Conservation (phyloP, 2,329 filamentous ascomycete species). For the Nectriaceae sp. region DNA sequence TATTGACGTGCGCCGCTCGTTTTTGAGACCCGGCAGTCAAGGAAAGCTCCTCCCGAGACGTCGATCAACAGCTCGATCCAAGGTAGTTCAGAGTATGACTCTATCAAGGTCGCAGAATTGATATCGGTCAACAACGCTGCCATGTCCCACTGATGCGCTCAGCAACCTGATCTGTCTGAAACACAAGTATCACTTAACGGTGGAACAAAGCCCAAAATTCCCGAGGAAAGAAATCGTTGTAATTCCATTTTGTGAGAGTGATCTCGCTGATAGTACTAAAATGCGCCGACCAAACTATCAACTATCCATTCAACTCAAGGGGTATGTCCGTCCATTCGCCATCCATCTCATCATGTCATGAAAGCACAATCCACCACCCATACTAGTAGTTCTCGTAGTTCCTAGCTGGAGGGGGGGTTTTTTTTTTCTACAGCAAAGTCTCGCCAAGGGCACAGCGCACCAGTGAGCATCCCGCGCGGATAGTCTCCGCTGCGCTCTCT, state of each 20-base stretch:
- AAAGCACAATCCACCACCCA: constrained; percentile 3
- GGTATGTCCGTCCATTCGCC: constrained; percentile 16
- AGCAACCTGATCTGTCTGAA: too few relatives aligned
- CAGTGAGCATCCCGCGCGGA: constrained; percentile 86
- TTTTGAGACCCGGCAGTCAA: too few relatives aligned
- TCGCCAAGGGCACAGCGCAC: constrained; percentile 92
- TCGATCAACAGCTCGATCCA: too few relatives aligned
- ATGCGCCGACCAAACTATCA: constrained; percentile 24
- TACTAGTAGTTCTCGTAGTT: neutral
- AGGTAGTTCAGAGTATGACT: too few relatives aligned
- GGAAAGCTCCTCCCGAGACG: too few relatives aligned
- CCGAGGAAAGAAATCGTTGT: constrained; percentile 24
- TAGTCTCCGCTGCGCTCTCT: constrained; percentile 77
- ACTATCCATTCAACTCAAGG: constrained; percentile 31
- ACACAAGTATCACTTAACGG: too few relatives aligned
- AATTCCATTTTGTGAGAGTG: constrained; percentile 31
- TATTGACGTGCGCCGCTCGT: too few relatives aligned
- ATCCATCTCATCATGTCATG: constrained; percentile 14
- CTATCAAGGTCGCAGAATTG: too few relatives aligned
- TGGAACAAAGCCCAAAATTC: too few relatives aligned
- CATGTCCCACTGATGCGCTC: too few relatives aligned
- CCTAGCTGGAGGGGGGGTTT: neutral
- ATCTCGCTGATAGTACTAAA: constrained; percentile 27
- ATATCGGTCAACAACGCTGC: too few relatives aligned
- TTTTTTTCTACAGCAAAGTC: constrained; percentile 67